Evolutionary conservation across 2,329 filamentous ascomycete species (phyloP).

Genomic region (Fusarium mexicanum): DNA sequence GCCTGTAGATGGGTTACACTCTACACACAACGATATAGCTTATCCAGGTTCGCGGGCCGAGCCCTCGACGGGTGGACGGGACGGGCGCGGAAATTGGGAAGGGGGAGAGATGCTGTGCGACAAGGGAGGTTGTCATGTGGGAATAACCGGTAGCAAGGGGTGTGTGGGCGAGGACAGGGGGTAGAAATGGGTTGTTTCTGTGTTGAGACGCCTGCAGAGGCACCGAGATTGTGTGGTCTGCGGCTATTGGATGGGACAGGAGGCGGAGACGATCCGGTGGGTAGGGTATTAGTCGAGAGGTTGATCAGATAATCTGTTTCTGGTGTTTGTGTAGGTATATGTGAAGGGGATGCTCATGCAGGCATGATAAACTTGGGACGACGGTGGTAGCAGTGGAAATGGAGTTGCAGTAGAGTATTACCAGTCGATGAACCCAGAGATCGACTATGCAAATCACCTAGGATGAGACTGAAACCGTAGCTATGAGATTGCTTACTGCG

Average conservation of each 20-base stretch:
- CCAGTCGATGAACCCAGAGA: not conserved
- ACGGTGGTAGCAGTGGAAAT: not conserved
- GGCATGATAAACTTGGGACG: constrained; percentile 4
- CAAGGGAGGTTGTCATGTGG: constrained; percentile 29
- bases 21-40: not conserved
- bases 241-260: constrained; percentile 5
- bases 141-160: constrained; percentile 23
- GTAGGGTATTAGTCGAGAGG: not conserved
- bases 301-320: constrained; percentile 9
- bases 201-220: constrained; percentile 28
- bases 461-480: not conserved
- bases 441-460: not conserved
- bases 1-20: constrained; percentile 5
- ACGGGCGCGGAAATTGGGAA: constrained; percentile 2
- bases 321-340: not conserved
- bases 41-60: constrained; percentile 28
- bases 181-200: constrained; percentile 23
- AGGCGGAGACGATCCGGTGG: constrained; percentile 10
- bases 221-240: constrained; percentile 4
- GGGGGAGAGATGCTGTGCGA: constrained; percentile 10
- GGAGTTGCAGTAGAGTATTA: not conserved
- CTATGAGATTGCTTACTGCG: not conserved
- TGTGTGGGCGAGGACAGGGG: constrained; percentile 15
- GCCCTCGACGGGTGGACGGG: constrained; percentile 20
- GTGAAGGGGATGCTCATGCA: not conserved